Base-by-base conservation (phyloP, 2,329 filamentous ascomycete species). In the Neofusicoccum kwambonambiense region DNA sequence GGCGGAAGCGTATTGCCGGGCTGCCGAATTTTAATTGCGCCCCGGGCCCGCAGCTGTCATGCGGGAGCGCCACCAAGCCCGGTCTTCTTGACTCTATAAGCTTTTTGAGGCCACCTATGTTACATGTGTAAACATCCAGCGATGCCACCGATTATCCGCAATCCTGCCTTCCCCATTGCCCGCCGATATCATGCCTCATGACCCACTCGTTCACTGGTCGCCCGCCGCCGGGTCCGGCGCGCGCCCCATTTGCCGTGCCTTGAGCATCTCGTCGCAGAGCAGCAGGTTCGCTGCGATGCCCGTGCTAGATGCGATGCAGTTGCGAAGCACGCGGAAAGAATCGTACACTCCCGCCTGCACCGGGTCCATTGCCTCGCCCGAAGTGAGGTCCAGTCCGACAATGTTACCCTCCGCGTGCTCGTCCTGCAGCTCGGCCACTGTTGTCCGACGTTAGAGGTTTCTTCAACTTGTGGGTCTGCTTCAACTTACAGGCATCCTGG, bases 241-340 rank as follows among this genome's bases (percentile, higher is more conserved):
- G 22, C 74, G 72, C 63, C 74, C 74, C 95, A 99, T 99, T 83
- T 99, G 94, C 77, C 95, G 87, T 67, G 95, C 95, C 85, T 99
- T 99, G 73, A 99, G 84, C 83, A 99, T 86, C 84, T 99, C 95
- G 74, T 99, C 95, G 74, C 95, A 99, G 57, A 99, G 86, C 69
- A 99, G 83, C 69, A 99, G 83, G 81, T 99, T 99, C 9, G 92
- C 94, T 5, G 95, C 94, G 74, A 99, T 99, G 68, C 95, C 92
- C 31, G 94, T 90, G 78, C 93, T 95, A 39, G 93, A 97, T 3
- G 95, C 93, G 68, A 99, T 88, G 77, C 90, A 93, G 82, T 98
- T 98, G 70, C 95, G 87, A 72, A 99, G 80, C 41, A 99, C 95
- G 65, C 95, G 87, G 87, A 96, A 99, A 13, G 93, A 97, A 78